Conservation (phyloP, 352 stramenopile species). For the Peronospora destructor region DNA sequence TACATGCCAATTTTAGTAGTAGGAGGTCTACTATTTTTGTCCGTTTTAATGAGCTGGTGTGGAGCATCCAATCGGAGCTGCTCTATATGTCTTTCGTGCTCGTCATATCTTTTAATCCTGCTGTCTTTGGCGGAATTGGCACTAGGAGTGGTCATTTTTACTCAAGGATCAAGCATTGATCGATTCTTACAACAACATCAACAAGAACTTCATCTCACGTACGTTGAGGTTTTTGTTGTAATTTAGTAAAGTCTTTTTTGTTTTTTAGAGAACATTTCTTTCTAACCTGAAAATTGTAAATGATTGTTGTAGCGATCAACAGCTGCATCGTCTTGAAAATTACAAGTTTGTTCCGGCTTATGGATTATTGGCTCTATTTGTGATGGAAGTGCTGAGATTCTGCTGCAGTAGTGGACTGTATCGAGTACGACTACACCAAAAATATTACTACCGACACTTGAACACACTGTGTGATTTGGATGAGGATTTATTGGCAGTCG, state of each 20-base stretch:
- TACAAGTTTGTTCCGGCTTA: constrained; percentile 70
- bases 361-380: constrained; percentile 48
- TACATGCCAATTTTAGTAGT: constrained; percentile 54
- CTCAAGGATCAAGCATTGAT: constrained; percentile 52
- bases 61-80: constrained; percentile 43
- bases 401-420: constrained; percentile 58
- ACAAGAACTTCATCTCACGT: constrained; percentile 56
- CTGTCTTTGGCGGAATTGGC: constrained; percentile 53
- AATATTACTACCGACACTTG: constrained; percentile 57
- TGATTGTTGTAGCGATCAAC: constrained; percentile 37
- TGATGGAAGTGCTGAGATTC: constrained; percentile 62
- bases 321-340: constrained; percentile 45
- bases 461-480: constrained; percentile 55
- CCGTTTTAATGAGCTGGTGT: constrained; percentile 57
- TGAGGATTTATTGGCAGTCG: constrained; percentile 56
- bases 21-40: constrained; percentile 41
- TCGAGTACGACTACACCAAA: constrained; percentile 38
- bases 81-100: constrained; percentile 44
- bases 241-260: neutral
- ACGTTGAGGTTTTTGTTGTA: constrained; percentile 5
- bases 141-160: constrained; percentile 63
- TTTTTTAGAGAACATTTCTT: too few species aligned
- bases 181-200: constrained; percentile 57
- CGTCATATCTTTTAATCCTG: constrained; percentile 54
- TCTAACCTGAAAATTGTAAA: neutral